These are phyloP conservation scores for Thermothielavioides terrestris DNA, from an alignment of 495 filamentous ascomycete species.

Conservation along the genomic window DNA sequence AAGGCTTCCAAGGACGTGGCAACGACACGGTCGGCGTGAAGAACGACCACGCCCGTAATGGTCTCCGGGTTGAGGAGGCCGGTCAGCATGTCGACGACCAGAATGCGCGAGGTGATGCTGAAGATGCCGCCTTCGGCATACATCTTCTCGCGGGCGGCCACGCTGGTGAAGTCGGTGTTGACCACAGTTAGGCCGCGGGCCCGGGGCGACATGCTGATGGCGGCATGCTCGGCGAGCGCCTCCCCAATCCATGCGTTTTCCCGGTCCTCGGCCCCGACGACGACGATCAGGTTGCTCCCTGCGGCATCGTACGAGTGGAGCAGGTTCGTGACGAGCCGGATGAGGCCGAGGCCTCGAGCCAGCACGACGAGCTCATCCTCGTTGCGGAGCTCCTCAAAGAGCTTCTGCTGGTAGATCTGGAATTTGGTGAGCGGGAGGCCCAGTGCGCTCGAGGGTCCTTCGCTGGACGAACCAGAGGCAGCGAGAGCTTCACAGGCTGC, in stretches of 20 bases:
- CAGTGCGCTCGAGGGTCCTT: not conserved
- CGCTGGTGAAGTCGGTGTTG: conserved; percentile 87
- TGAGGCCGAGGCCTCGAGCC: conserved; percentile 82
- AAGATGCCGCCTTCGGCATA: conserved; percentile 85
- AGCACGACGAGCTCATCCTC: conserved; percentile 92
- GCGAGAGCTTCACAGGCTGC: conserved; percentile 79
- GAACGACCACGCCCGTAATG: conserved; percentile 77
- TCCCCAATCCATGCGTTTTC: conserved; percentile 94
- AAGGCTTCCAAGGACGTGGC: conserved; percentile 92
- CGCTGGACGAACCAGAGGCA: conserved; percentile 62
- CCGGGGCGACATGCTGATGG: conserved; percentile 62
- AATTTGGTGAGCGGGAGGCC: not conserved
- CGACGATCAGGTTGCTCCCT: conserved; percentile 81
- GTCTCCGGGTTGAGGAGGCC: conserved; percentile 73
- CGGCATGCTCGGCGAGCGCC: conserved; percentile 87
- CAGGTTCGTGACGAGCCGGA: conserved; percentile 85
- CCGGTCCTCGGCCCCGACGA: conserved; percentile 85
- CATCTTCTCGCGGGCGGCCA: conserved; percentile 78
- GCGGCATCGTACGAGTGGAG: conserved; percentile 95
- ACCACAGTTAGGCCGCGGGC: conserved; percentile 82
- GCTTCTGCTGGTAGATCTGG: conserved; percentile 77
- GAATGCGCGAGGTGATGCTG: conserved; percentile 90
- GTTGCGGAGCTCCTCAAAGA: conserved; percentile 79
- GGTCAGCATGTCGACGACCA: conserved; percentile 86
- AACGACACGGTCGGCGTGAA: conserved; percentile 81